These are phyloP conservation scores for Pinus albicaulis DNA, from an alignment of 75 land plant species.

Conservation along the genomic window DNA sequence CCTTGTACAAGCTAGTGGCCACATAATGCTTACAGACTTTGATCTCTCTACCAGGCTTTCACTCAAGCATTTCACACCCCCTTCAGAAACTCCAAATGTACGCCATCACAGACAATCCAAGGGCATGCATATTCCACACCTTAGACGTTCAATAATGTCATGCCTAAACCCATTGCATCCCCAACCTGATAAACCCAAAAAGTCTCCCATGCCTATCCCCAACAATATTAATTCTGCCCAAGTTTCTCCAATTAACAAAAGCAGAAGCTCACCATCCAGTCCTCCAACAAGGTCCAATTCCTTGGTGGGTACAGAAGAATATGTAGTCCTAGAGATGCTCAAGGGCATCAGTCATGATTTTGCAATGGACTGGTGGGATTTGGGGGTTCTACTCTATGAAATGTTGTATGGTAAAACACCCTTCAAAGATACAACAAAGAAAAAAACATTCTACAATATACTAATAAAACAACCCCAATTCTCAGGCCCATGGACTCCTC, in stretches of 20 bases:
- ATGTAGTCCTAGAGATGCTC: conserved; percentile 77
- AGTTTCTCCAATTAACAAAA: no score
- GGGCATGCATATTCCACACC: no score
- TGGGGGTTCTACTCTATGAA: conserved; percentile 74
- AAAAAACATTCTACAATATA: conserved; percentile 61
- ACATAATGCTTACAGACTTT: conserved; percentile 84
- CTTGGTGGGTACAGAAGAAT: conserved; percentile 83
- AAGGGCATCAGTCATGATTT: conserved; percentile 65
- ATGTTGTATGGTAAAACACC: conserved; percentile 66
- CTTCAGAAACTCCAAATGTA: no score
- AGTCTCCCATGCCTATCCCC: no score
- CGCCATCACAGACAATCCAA: no score
- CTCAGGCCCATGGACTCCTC: conserved; percentile 29
- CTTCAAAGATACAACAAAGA: conserved; percentile 66
- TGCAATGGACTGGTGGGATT: conserved; percentile 81
- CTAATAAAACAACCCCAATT: conserved; percentile 48
- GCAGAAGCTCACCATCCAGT: no score
- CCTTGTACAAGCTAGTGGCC: conserved; percentile 63
- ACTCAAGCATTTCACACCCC: background rate
- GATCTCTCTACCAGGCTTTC: conserved; percentile 65
- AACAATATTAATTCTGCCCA: no score
- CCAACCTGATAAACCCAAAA: no score
- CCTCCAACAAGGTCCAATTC: conserved; percentile 36
- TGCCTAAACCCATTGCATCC: no score
- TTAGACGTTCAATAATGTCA: no score